Conservation (phyloP, 192 early-diverging fungal genomes). For the Backusella westeae region DNA sequence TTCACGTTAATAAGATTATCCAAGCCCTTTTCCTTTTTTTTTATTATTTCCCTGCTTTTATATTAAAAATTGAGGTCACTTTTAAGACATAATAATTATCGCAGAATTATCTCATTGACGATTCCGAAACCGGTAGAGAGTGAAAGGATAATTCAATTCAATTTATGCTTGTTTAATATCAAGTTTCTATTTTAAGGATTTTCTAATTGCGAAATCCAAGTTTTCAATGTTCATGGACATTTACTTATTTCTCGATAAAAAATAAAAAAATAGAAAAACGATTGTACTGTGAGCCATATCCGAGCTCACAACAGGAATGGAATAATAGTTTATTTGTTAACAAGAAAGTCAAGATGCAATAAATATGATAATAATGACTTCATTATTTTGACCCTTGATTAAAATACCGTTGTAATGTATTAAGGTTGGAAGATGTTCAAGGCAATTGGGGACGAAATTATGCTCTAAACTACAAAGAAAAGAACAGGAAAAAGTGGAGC, state of each 20-base stretch:
- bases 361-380: background rate
- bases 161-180: background rate
- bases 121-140: background rate
- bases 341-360: background rate
- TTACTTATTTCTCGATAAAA: background rate
- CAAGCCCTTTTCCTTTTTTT: background rate
- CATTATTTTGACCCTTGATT: background rate
- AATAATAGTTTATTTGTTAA: background rate
- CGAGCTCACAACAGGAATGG: background rate
- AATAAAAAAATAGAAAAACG: background rate
- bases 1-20: background rate
- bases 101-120: background rate
- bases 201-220: background rate
- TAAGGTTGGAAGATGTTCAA: background rate
- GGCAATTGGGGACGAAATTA: background rate
- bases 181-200: background rate
- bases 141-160: background rate
- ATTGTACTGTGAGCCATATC: background rate
- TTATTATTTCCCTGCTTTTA: background rate
- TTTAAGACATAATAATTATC: background rate
- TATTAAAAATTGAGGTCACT: background rate
- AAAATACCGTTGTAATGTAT: background rate
- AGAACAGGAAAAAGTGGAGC: too few relatives aligned
- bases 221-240: background rate
- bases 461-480: too few relatives aligned